Evolutionary conservation across 768 basidiomycete species (phyloP).

Genomic region (Mycena polygramma): DNA sequence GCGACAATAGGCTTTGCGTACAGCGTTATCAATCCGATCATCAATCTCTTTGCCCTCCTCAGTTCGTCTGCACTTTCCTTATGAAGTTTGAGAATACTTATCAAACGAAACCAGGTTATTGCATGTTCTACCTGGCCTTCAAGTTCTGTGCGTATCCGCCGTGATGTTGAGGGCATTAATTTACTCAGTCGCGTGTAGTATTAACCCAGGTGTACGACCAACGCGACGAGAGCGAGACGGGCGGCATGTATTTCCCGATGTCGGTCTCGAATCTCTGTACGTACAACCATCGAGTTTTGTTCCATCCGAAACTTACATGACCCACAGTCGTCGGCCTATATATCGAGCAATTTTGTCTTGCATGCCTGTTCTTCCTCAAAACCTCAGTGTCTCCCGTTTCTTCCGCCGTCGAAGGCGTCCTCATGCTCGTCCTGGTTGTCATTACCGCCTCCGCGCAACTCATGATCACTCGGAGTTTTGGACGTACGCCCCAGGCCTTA

Average conservation of each 20-base stretch:
- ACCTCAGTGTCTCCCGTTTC: constrained; percentile 49
- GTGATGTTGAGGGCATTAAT: background rate
- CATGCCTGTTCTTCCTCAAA: constrained; percentile 77
- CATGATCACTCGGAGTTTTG: constrained; percentile 53
- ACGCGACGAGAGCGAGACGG: constrained; percentile 62
- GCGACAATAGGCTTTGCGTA: constrained; percentile 69
- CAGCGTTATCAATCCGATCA: constrained; percentile 73
- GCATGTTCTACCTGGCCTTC: constrained; percentile 71
- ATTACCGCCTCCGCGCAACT: constrained; percentile 63
- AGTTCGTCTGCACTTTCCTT: constrained; percentile 49
- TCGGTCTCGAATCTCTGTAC: constrained; percentile 64
- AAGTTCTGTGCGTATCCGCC: constrained; percentile 61
- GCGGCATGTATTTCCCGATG: constrained; percentile 60
- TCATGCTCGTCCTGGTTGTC: constrained; percentile 72
- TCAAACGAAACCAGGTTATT: constrained; percentile 52
- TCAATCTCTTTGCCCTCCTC: constrained; percentile 73
- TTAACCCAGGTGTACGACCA: constrained; percentile 68
- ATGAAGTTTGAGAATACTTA: background rate
- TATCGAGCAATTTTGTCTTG: constrained; percentile 75
- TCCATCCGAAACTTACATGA: constrained; percentile 33
- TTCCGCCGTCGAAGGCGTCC: constrained; percentile 58
- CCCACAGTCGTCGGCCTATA: constrained; percentile 74
- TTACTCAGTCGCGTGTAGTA: constrained; percentile 44
- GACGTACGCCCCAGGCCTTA: constrained; percentile 50
- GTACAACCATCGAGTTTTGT: constrained; percentile 37